phyloP scores from a whole-genome alignment of 768 basidiomycete species.

The Phaffia australis region DNA sequence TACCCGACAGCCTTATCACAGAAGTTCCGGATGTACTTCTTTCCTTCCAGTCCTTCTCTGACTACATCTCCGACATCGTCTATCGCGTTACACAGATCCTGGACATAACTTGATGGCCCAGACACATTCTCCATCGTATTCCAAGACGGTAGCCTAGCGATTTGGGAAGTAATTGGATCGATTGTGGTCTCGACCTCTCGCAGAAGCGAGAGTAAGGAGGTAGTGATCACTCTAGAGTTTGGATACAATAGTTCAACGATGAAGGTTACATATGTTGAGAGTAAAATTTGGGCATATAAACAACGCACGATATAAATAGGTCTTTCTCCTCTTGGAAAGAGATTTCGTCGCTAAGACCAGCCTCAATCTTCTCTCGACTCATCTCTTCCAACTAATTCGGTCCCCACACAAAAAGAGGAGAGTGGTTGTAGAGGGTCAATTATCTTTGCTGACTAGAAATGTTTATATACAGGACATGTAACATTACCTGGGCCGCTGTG shows the following conservation, averaged over 20 bases:
- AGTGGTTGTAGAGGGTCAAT: background rate
- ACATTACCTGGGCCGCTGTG: slow-evolving; percentile 68
- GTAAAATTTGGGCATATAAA: background rate
- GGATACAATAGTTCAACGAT: background rate
- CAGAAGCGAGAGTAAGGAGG: slow-evolving; percentile 65
- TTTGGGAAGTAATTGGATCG: slow-evolving; percentile 64
- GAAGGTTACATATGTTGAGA: background rate
- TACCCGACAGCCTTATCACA: slow-evolving; percentile 89
- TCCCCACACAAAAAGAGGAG: background rate
- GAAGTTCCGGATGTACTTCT: slow-evolving; percentile 86
- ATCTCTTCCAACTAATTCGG: slow-evolving; percentile 75
- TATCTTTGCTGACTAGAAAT: background rate
- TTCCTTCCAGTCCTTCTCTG: slow-evolving; percentile 75
- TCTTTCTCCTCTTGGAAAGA: slow-evolving; percentile 77
- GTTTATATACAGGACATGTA: background rate
- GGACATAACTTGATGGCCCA: slow-evolving; percentile 69
- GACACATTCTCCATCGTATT: slow-evolving; percentile 66
- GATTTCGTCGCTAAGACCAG: slow-evolving; percentile 64
- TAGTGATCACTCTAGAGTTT: slow-evolving; percentile 61
- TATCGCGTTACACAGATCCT: slow-evolving; percentile 60
- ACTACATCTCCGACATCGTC: slow-evolving; percentile 67
- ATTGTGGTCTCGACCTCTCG: slow-evolving; percentile 75
- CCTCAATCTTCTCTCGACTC: slow-evolving; percentile 67
- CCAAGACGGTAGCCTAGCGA: slow-evolving; percentile 67
- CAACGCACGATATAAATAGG: slow-evolving; percentile 69